These are phyloP conservation scores for Aspergillus hortae DNA, from an alignment of 2,329 filamentous ascomycete genomes.

Conservation along the genomic window DNA sequence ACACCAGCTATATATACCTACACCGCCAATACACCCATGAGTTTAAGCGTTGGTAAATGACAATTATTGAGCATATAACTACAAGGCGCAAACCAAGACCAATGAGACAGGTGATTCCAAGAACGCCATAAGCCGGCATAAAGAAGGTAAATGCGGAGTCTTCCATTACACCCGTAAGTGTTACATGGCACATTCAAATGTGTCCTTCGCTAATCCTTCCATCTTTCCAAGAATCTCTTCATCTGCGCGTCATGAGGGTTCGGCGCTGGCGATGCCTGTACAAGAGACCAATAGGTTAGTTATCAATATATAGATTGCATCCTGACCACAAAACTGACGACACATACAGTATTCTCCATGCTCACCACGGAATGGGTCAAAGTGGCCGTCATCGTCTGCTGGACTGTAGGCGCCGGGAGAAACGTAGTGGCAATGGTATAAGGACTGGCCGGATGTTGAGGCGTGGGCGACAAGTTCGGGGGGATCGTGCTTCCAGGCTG, in stretches of 20 bases:
- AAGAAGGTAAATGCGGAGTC: too few species aligned
- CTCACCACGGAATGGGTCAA: constrained; percentile 51
- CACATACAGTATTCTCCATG: constrained; percentile 58
- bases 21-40: too few species aligned
- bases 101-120: not conserved
- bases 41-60: too few species aligned
- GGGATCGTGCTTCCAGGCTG: constrained; percentile 59
- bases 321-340: not conserved
- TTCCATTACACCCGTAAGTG: too few species aligned
- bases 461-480: constrained; percentile 43
- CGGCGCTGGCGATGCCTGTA: constrained; percentile 53
- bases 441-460: constrained; percentile 54
- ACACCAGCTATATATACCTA: too few species aligned
- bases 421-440: constrained; percentile 51
- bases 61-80: too few species aligned
- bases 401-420: constrained; percentile 43
- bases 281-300: not conserved
- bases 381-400: constrained; percentile 50
- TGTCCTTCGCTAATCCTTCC: constrained; percentile 51
- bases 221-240: constrained; percentile 56
- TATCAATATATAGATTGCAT: not conserved
- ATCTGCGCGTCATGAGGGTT: constrained; percentile 49
- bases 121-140: not conserved
- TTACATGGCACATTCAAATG: not conserved
- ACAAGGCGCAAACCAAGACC: not conserved